These are phyloP conservation scores for Allantophomopsis lycopodina DNA, from an alignment of 2,329 filamentous ascomycete genomes.

Conservation along the genomic window DNA sequence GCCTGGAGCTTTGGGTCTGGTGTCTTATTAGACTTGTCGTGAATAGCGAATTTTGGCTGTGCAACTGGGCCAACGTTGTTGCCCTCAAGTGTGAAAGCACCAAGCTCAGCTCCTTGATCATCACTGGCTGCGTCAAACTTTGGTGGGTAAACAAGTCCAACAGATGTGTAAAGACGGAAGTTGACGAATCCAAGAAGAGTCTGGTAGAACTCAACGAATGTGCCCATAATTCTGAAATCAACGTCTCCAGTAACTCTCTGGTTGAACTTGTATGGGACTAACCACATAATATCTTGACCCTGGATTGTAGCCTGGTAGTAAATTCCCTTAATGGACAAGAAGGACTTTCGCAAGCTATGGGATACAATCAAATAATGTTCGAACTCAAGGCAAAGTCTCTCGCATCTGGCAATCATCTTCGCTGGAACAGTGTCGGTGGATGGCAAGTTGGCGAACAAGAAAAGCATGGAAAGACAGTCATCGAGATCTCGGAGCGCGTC, in stretches of 20 bases:
- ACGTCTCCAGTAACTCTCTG: conserved; percentile 88
- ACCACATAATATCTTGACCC: conserved; percentile 92
- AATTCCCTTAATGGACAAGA: conserved; percentile 97
- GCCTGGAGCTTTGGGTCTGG: conserved; percentile 50
- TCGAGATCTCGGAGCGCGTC: conserved; percentile 91
- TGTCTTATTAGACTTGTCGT: conserved; percentile 33
- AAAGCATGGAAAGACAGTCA: conserved; percentile 92
- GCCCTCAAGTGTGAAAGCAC: conserved; percentile 81
- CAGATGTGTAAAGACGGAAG: conserved; percentile 81
- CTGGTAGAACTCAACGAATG: conserved; percentile 98
- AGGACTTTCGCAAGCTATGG: conserved; percentile 85
- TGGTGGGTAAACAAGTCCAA: conserved; percentile 89
- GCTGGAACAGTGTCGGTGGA: conserved; percentile 80
- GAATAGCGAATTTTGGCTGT: conserved; percentile 35
- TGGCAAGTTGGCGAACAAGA: conserved; percentile 92
- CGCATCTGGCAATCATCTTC: conserved; percentile 92
- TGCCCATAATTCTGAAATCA: conserved; percentile 98
- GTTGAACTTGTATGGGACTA: conserved; percentile 96
- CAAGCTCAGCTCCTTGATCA: conserved; percentile 78
- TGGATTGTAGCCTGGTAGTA: conserved; percentile 98
- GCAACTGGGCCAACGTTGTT: conserved; percentile 43
- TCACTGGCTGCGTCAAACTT: conserved; percentile 84
- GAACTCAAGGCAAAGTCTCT: conserved; percentile 87
- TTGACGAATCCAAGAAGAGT: conserved; percentile 93
- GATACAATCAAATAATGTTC: conserved; percentile 95